Evolutionary conservation across 352 stramenopile genomes (phyloP), one percentile per base, ranked within the genome.

Genomic region (Phytophthora sansomeana): DNA sequence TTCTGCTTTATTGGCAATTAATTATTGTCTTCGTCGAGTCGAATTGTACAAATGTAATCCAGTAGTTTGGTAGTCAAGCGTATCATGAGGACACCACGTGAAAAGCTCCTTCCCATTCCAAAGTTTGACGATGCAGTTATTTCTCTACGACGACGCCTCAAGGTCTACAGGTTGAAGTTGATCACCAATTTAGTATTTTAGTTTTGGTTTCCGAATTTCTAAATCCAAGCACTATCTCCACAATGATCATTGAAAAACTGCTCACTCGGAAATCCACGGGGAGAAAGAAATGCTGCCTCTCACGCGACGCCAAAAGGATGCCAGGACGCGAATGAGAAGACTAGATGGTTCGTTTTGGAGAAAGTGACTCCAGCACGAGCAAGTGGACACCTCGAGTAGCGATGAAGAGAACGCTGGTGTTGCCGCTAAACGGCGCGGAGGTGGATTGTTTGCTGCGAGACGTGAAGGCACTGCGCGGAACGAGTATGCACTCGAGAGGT

Each of bases 1-100:
- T 47, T n/a, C 39, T 47, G 17, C 39, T 47, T n/a, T n/a, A n/a
- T n/a, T n/a, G n/a, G 39, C 39, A 47, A n/a, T 47, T 19, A 43
- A 9, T 35, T 35, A 35, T 35, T 35, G 30, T 8, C 30, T 35
- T 5, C 30, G 30, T 43, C n/a, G n/a, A 14, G 8, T 19, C 4
- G 13, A 19, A 19, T 43, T 47, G 11, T 47, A n/a, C 24, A 47
- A 28, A 47, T 47, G 9, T 47, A 47, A 47, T 47, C 39, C 39
- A 47, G 39, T 28, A 26, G n/a, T 7, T 10, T 39, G 33, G 33
- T 39, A 13, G 33, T 28, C 39, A 0, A 47, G 39, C 28, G 28
- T 47, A 14, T 47, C 19, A n/a, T 3, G 39, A 47, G 24, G 39
- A 47, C 16, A 47, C 16, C 39, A 47, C 7, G n/a, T n/a, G n/a